Conservation (phyloP, 139 green algal species). For the Closterium sp. region DNA sequence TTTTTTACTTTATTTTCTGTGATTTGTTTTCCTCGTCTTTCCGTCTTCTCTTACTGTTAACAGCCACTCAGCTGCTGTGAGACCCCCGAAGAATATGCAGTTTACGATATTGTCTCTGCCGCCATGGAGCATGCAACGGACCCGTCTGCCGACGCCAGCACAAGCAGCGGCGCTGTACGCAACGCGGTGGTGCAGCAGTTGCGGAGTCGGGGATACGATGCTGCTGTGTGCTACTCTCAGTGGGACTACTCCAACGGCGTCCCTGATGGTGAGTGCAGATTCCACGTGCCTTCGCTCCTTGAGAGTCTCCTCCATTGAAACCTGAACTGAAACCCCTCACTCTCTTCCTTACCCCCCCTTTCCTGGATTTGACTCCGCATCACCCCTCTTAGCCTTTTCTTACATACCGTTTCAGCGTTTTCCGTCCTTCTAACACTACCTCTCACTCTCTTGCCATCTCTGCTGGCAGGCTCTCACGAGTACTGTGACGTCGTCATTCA, state of each 20-base stretch:
- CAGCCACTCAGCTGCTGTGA: neutral
- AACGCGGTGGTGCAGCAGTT: neutral
- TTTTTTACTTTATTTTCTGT: neutral
- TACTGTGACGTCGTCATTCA: constrained; percentile 11
- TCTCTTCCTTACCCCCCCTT: no score
- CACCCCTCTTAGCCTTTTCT: no score
- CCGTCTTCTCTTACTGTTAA: neutral
- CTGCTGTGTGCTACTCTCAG: constrained; percentile 5
- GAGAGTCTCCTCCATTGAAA: no score
- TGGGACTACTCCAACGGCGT: constrained; percentile 20
- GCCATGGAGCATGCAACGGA: neutral
- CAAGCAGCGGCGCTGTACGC: neutral
- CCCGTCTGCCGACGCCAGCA: neutral
- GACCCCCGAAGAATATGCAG: neutral
- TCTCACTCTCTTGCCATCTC: no score
- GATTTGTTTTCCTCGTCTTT: no score
- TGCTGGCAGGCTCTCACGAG: constrained; percentile 1
- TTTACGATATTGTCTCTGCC: neutral
- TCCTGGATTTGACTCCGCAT: no score
- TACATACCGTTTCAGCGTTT: no score
- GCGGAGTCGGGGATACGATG: neutral
- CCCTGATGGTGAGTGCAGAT: neutral
- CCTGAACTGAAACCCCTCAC: no score
- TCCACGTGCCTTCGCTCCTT: no score
- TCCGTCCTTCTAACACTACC: no score